A percentile compares a stretch with the other conserved stretches of the same genome.
These are phyloP conservation scores for Aureobasidium sp. DNA, from an alignment of 2,329 filamentous ascomycete genomes.

Conservation along the genomic window DNA sequence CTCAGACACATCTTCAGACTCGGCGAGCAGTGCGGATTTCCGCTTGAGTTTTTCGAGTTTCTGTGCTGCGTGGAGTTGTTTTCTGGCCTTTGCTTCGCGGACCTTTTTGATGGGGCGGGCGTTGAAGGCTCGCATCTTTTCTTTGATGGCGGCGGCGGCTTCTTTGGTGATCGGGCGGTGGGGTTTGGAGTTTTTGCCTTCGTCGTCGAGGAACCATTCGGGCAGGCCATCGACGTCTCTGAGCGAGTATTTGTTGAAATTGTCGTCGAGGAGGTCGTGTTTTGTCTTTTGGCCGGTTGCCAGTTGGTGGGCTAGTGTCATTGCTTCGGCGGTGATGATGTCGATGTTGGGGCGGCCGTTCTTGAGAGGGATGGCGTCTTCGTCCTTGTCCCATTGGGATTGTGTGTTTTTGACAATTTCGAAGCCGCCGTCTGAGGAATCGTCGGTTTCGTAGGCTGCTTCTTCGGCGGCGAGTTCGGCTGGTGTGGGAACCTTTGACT, in stretches of 20 bases:
- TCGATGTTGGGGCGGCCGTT: constrained; percentile 73
- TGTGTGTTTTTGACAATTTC: constrained; percentile 53
- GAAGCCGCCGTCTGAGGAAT: constrained; percentile 45
- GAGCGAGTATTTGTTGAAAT: constrained; percentile 87
- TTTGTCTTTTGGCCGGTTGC: constrained; percentile 76
- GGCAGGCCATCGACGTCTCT: constrained; percentile 86
- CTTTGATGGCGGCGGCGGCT: constrained; percentile 83
- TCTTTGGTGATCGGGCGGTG: constrained; percentile 88
- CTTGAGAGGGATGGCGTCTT: constrained; percentile 41
- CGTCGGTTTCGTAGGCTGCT: constrained; percentile 24
- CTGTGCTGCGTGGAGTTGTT: constrained; percentile 93
- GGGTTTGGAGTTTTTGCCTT: constrained; percentile 69
- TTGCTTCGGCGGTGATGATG: constrained; percentile 98
- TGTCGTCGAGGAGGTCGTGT: constrained; percentile 75
- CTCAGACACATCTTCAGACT: constrained; percentile 88
- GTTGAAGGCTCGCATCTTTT: constrained; percentile 86
- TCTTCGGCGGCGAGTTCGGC: constrained; percentile 21
- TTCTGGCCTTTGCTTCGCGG: constrained; percentile 86
- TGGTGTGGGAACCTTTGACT: neutral
- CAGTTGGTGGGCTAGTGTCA: constrained; percentile 90
- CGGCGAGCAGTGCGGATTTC: constrained; percentile 84
- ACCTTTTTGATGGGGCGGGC: constrained; percentile 99
- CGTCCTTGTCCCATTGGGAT: constrained; percentile 54
- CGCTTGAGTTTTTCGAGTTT: constrained; percentile 89
- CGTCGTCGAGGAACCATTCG: constrained; percentile 97